A percentile compares a stretch with the other conserved stretches of the same genome.
These are phyloP conservation scores for Fusarium camptoceras DNA, from an alignment of 2,329 filamentous ascomycete genomes.

Conservation along the genomic window DNA sequence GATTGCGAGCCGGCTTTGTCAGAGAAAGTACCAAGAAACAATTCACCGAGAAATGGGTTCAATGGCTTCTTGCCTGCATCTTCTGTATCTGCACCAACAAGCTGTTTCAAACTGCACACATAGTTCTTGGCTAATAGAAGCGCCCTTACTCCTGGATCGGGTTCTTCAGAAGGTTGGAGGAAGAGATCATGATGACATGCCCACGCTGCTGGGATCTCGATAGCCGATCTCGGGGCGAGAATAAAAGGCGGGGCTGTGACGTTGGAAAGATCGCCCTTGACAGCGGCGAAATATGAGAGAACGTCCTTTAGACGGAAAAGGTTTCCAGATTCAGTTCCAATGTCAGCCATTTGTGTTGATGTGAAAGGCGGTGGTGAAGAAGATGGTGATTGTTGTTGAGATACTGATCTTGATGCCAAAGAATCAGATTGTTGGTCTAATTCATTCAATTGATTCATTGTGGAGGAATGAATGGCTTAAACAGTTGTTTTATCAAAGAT, in stretches of 20 bases:
- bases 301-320: slow-evolving; percentile 20
- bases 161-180: slow-evolving; percentile 20
- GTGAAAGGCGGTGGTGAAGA: slow-evolving; percentile 2
- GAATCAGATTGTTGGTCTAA: not conserved
- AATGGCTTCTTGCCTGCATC: slow-evolving; percentile 58
- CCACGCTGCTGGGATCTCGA: slow-evolving; percentile 65
- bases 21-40: slow-evolving; percentile 58
- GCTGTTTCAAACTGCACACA: slow-evolving; percentile 19
- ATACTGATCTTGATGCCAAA: slow-evolving; percentile 10
- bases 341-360: slow-evolving; percentile 13
- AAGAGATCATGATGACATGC: slow-evolving; percentile 43
- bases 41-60: slow-evolving; percentile 64
- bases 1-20: slow-evolving; percentile 44
- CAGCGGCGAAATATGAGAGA: slow-evolving; percentile 19
- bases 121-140: slow-evolving; percentile 19
- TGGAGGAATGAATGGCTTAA: not conserved
- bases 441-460: slow-evolving; percentile 1
- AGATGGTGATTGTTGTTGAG: not conserved
- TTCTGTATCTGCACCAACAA: slow-evolving; percentile 11
- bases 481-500: not conserved
- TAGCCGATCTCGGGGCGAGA: slow-evolving; percentile 61
- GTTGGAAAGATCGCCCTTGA: slow-evolving; percentile 64
- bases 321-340: slow-evolving; percentile 17
- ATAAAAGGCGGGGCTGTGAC: slow-evolving; percentile 64
- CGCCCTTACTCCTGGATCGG: slow-evolving; percentile 17